Evolutionary conservation across 805 yeast species (phyloP), one percentile per base, ranked within the genome.

Genomic region (Jamesozyma spencerorum): DNA sequence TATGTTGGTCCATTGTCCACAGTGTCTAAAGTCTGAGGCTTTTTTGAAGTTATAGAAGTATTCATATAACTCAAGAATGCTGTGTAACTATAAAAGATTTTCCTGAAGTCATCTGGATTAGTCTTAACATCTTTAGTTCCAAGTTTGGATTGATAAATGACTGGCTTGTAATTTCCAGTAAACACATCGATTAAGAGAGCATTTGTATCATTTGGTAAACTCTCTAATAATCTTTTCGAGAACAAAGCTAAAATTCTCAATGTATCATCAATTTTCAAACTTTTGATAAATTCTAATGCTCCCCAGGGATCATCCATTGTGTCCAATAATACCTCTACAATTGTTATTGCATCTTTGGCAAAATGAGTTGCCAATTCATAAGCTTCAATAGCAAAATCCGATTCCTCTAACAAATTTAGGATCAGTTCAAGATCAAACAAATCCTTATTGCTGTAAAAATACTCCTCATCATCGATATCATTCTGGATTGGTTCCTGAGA

Each of bases 151-250:
- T 43, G 40, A 34, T 47, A 51, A 3, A 48, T 49, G 19, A 56
- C 59, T 3, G 86, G 81, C 22, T 62, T 65, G 57, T 81, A 90
- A 40, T 75, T 77, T 0, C 97, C 97, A 0, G 97, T 90, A 56
- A 90, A 92, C 0, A 90, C 82, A 22, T 83, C 81, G 38, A 92
- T 87, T 42, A 90, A 66, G 29, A 92, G 62, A 24, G 80, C 80
- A 1, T 95, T 87, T 0, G 95, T 82, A 41, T 81, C 86, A 42
- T 82, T 73, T 0, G 97, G 97, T 30, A 76, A 63, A 35, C 68
- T 56, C 29, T 82, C 83, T 36, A 90, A 66, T 22, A 90, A 62
- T 1, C 63, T 53, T 44, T 84, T 77, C 3, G 90, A 79, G 51
- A 74, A 77, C 22, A 79, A 78, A 6, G 79, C 72, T 37, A 88